phyloP scores from a whole-genome alignment of 257 asterid species.

The Solanum boliviense region DNA sequence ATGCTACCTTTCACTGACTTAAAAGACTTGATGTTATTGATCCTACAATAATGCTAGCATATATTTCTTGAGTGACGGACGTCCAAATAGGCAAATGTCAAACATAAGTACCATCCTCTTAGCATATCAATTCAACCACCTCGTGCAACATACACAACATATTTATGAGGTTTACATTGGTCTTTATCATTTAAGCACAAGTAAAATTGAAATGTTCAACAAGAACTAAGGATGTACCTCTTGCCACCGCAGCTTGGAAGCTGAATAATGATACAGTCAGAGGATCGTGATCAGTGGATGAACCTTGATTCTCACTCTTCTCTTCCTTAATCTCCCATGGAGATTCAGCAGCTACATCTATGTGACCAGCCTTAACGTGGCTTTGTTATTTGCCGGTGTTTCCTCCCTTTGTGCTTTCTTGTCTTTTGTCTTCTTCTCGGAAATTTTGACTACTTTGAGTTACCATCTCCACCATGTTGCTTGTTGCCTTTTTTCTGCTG shows the following conservation, averaged over 20 bases:
- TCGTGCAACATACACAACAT: not conserved
- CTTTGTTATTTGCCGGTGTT: no score
- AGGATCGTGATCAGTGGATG: slow-evolving; percentile 34
- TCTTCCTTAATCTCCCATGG: no score
- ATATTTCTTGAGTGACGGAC: not conserved
- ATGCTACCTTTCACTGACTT: no score
- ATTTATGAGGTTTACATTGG: not conserved
- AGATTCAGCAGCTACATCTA: no score
- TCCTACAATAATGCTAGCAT: not conserved
- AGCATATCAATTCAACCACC: not conserved
- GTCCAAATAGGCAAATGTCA: not conserved
- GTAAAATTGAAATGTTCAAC: not conserved
- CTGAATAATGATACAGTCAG: slow-evolving; percentile 29
- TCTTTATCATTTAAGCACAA: not conserved
- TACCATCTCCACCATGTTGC: no score
- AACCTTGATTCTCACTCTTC: not conserved
- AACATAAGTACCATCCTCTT: not conserved
- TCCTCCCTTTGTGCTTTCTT: no score
- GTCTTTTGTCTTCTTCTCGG: no score
- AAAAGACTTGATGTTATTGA: not conserved
- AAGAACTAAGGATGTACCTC: slow-evolving; percentile 33
- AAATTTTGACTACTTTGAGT: no score
- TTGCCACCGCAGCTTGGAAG: slow-evolving; percentile 50
- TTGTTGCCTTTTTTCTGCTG: no score
- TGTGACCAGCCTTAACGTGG: no score